Base-by-base conservation (phyloP, 2,329 filamentous ascomycete species). In the Trichoderma oligosporum region DNA sequence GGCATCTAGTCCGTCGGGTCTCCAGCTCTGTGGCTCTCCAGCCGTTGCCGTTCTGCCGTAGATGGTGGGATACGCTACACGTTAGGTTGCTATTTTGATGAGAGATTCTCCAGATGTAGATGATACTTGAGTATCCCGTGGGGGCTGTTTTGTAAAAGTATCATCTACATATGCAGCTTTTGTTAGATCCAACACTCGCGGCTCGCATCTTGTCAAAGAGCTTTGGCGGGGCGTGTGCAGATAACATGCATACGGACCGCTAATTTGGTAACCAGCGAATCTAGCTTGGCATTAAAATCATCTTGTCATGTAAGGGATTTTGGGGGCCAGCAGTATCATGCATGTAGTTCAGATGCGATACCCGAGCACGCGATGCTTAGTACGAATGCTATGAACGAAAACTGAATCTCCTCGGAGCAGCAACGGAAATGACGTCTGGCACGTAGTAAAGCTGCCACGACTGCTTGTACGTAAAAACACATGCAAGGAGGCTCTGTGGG, bases 41-140 rank as follows among this genome's bases (percentile, higher is more conserved):
- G 56, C 9, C 20, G 25, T 54, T 58, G 56, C 56, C 56, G 56
- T 4, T 42, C 14, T 53, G 48, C 56, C 56, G 56, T 38, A 45
- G 56, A 58, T 54, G 56, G 56, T 58, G 56, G 53, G 48, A 35
- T 20, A 20, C n/a, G 18, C 7, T 39, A 12, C 46, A 33, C 25
- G 16, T 52, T 35, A 36, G 27, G 31, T 31, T 45, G 22, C 7
- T 38, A 27, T 16, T 22, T 7, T 20, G 7, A 33, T 29, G 35
- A 31, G 51, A 29, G 33, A 8, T n/a, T 14, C 7, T 55, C 31
- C 16, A 16, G 35, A 56, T 41, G 44, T 47, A 56, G 18, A 33
- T 11, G 35, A 44, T 48, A 56, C 44, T 48, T 48, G 53, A 24
- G 8, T 8, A 2, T 5, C 24, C 16, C 14, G 41, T 24, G 53